Evolutionary conservation across 768 basidiomycete species (phyloP), one percentile per base, ranked within the genome.

Genomic region (Lentinula lateritia): DNA sequence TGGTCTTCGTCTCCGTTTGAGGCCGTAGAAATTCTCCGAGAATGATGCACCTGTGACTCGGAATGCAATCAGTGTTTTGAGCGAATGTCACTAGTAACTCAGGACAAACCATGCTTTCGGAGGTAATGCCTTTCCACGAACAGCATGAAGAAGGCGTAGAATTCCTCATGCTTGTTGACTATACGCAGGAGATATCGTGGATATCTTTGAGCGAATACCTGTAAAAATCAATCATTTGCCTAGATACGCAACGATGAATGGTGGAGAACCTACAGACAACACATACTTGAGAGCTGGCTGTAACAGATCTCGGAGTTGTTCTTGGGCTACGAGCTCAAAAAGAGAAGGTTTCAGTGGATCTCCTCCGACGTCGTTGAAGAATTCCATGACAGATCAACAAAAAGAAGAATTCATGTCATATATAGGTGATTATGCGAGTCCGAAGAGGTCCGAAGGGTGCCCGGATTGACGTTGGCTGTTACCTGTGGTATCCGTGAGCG

Each of bases 201-300:
- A 71, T 98, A 90, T 60, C 88, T 81, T 78, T 98, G 95, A 3
- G 97, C 94, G 67, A 98, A 92, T 61, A 96, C 90, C 95, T 97
- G 62, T 1, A 60, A 10, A 57, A 50, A 28, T 10, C 53, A 34
- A 34, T 10, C 9, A 36, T 42, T 16, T 5, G 36, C 23, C 41
- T 62, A 53, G 62, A 23, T 36, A n/a, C 38, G 0, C 28, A 3
- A 4, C 3, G 20, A 61, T 34, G 12, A 16, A 62, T 45, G 45
- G 39, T 45, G 45, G 23, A 41, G 23, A 48, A 71, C 89, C 76
- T 72, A 95, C 95, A 63, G 90, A 90, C 38, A 98, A 77, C 50
- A 95, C 88, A 76, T 98, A 98, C 76, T 95, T 93, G 70, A 97
- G 77, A 13, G 95, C 94, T 38, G 96, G 96, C 68, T 98, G 95